Evolutionary conservation across 176 grass and related monocot genomes (phyloP).

Genomic region (Zoysia japonica): DNA sequence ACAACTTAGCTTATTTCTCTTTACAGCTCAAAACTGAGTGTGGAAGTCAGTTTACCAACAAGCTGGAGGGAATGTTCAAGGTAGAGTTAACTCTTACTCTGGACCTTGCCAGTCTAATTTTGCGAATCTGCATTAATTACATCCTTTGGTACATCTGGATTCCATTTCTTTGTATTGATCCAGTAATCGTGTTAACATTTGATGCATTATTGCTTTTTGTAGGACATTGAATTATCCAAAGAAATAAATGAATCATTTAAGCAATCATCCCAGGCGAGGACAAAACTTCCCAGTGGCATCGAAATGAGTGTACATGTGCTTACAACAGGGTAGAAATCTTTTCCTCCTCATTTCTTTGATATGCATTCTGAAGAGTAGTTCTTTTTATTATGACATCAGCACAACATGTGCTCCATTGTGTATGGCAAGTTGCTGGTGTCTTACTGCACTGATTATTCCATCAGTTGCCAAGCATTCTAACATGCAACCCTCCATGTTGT

Average conservation of each 20-base stretch:
- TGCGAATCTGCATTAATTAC: slow-evolving; percentile 17
- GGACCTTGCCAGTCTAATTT: slow-evolving; percentile 13
- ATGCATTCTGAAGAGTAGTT: background rate
- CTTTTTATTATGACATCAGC: background rate
- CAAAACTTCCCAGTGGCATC: slow-evolving; percentile 94
- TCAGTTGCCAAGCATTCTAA: slow-evolving; percentile 8
- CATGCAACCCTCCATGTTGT: background rate
- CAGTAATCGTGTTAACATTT: background rate
- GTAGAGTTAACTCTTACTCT: slow-evolving; percentile 42
- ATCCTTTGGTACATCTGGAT: background rate
- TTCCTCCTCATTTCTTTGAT: slow-evolving; percentile 11
- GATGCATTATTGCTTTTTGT: slow-evolving; percentile 19
- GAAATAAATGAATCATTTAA: slow-evolving; percentile 99
- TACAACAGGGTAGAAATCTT: slow-evolving; percentile 73
- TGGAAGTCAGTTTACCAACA: slow-evolving; percentile 99
- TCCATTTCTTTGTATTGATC: slow-evolving; percentile 24
- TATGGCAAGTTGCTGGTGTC: slow-evolving; percentile 11
- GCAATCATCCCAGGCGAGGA: slow-evolving; percentile 98
- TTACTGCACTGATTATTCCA: slow-evolving; percentile 15
- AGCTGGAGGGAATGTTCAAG: slow-evolving; percentile 99
- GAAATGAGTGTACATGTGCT: slow-evolving; percentile 99
- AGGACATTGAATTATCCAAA: slow-evolving; percentile 98
- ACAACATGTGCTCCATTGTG: slow-evolving; percentile 19
- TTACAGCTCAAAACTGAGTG: slow-evolving; percentile 99
- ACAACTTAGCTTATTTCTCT: slow-evolving; percentile 33